A percentile compares a stretch with the other conserved stretches of the same genome.
These are phyloP conservation scores for Trypanosomatidae sp. DNA, from an alignment of 208 protist genomes.

Conservation along the genomic window DNA sequence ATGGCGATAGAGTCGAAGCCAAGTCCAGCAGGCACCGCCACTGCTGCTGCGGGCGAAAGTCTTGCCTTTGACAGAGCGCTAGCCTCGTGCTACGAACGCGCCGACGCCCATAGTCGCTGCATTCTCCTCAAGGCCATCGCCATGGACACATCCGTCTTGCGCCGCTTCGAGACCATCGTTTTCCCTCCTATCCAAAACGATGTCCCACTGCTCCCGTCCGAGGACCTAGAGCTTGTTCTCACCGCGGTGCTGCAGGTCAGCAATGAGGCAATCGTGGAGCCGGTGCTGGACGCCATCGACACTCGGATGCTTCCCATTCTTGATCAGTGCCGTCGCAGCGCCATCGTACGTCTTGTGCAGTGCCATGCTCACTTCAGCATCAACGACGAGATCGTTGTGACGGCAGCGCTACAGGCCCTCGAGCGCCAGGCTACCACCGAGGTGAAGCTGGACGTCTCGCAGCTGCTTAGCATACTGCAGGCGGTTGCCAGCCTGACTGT, in stretches of 20 bases:
- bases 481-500: slow-evolving; percentile 42
- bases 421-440: slow-evolving; percentile 59
- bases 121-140: slow-evolving; percentile 73
- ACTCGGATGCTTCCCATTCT: slow-evolving; percentile 58
- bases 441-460: slow-evolving; percentile 51
- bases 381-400: slow-evolving; percentile 49
- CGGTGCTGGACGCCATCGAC: slow-evolving; percentile 71
- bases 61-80: slow-evolving; percentile 12
- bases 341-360: slow-evolving; percentile 79
- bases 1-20: background rate
- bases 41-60: background rate
- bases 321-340: slow-evolving; percentile 71
- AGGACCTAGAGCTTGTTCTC: slow-evolving; percentile 82
- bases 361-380: slow-evolving; percentile 67
- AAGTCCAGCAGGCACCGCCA: background rate
- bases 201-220: slow-evolving; percentile 56
- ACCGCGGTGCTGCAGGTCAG: slow-evolving; percentile 44
- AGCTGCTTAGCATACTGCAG: slow-evolving; percentile 69
- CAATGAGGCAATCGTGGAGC: slow-evolving; percentile 45
- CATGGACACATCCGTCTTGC: slow-evolving; percentile 38
- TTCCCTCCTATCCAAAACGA: slow-evolving; percentile 43
- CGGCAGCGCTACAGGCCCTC: slow-evolving; percentile 35
- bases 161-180: slow-evolving; percentile 44
- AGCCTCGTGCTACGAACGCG: slow-evolving; percentile 29
- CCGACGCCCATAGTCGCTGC: slow-evolving; percentile 83